phyloP scores from a whole-genome alignment of 1,139 yeast genomes.

The Candida tetrigidarum region DNA sequence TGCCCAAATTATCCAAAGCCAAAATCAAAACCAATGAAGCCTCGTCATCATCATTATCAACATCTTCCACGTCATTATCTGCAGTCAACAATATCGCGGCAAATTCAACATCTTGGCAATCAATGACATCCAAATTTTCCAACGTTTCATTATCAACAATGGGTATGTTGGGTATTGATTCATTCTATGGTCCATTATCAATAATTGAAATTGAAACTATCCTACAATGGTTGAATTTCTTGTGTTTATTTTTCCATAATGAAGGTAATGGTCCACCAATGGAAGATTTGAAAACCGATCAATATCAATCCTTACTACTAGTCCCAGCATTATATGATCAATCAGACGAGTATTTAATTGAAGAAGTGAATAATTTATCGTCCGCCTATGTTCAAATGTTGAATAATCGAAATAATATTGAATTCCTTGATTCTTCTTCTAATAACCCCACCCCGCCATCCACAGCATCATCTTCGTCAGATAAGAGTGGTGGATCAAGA shows the following conservation, averaged over 20 bases:
- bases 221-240: constrained; percentile 69
- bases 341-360: constrained; percentile 51
- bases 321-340: constrained; percentile 72
- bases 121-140: constrained; percentile 53
- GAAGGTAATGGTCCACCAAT: constrained; percentile 84
- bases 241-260: constrained; percentile 79
- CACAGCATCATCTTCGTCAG: not conserved
- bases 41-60: constrained; percentile 6
- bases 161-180: constrained; percentile 36
- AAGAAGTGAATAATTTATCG: constrained; percentile 62
- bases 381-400: constrained; percentile 55
- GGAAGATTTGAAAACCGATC: constrained; percentile 62
- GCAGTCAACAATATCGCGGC: no score
- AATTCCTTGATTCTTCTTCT: constrained; percentile 9
- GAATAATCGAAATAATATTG: constrained; percentile 46
- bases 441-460: not conserved
- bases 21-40: constrained; percentile 18
- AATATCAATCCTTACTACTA: constrained; percentile 65
- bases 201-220: constrained; percentile 69
- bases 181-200: constrained; percentile 58
- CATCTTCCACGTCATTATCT: no score
- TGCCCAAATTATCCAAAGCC: constrained; percentile 71
- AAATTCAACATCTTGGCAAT: constrained; percentile 46
- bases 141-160: constrained; percentile 45
- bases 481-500: constrained; percentile 5